Percentiles rank a stretch among this genome's conserved stretches.
phyloP scores from a whole-genome alignment of 2,329 filamentous ascomycete genomes.

The Stagonosporopsis cucurbitacearum region DNA sequence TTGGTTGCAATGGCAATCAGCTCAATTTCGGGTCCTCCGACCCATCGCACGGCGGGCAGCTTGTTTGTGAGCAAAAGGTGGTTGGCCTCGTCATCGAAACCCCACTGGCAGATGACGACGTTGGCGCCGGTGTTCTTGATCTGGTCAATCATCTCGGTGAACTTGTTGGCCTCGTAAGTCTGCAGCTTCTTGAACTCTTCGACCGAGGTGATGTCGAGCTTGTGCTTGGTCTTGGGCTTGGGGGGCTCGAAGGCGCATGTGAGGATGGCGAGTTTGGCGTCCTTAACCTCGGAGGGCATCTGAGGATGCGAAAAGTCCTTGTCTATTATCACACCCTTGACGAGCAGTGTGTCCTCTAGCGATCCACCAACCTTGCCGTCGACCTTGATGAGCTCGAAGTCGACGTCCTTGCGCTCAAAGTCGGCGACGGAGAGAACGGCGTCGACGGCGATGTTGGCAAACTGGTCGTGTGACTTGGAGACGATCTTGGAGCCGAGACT shows the following conservation, averaged over 20 bases:
- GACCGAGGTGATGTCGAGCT: conserved; percentile 94
- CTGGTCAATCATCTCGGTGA: conserved; percentile 97
- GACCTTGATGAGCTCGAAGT: conserved; percentile 99
- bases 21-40: conserved; percentile 97
- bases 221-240: conserved; percentile 99
- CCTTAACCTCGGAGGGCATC: conserved; percentile 93
- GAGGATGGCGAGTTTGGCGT: conserved; percentile 96
- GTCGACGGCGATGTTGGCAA: conserved; percentile 95
- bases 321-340: conserved; percentile 98
- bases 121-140: conserved; percentile 98
- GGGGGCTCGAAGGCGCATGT: conserved; percentile 98
- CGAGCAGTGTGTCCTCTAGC: conserved; percentile 89
- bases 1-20: conserved; percentile 98
- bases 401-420: conserved; percentile 93
- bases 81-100: conserved; percentile 98
- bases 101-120: conserved; percentile 98
- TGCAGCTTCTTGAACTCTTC: conserved; percentile 99
- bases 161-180: conserved; percentile 94
- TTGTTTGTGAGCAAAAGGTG: conserved; percentile 95
- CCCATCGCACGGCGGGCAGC: conserved; percentile 95
- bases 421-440: conserved; percentile 96
- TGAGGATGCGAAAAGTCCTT: conserved; percentile 99
- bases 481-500: conserved; percentile 98
- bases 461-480: conserved; percentile 97
- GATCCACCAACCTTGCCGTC: conserved; percentile 96